Percentiles rank a stretch among this genome's conserved stretches.
Conservation (phyloP, 441 rosid species). For the Erysimum cheiri region DNA sequence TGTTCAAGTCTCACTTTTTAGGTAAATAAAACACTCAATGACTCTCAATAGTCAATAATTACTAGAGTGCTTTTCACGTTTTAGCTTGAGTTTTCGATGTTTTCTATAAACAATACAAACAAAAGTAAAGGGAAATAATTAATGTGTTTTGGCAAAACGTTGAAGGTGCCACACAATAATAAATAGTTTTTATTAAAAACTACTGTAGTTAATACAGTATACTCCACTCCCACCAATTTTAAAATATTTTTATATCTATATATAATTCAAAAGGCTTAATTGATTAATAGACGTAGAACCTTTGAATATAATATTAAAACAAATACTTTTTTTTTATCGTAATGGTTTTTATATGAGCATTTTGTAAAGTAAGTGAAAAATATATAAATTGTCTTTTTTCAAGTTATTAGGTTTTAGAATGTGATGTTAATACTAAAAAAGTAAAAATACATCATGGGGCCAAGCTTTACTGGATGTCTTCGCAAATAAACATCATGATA, state of each 20-base stretch:
- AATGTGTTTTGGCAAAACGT: not conserved
- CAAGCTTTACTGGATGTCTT: not conserved
- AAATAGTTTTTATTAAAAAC: not conserved
- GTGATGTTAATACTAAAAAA: not conserved
- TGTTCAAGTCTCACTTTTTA: conserved; percentile 90
- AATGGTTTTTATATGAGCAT: not conserved
- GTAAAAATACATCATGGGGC: conserved; percentile 3
- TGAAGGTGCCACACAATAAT: not conserved
- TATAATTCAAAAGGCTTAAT: not conserved
- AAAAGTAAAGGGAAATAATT: not conserved
- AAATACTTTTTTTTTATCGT: not conserved
- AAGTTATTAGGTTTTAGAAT: too few species aligned
- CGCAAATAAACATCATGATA: not conserved
- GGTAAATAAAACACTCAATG: conserved; percentile 47
- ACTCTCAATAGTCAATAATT: too few species aligned
- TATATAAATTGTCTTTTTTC: too few species aligned
- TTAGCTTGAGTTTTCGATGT: conserved; percentile 10
- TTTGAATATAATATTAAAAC: not conserved
- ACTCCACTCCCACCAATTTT: not conserved
- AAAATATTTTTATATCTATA: not conserved
- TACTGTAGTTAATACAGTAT: too few species aligned
- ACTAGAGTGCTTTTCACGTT: conserved; percentile 12
- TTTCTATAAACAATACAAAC: conserved; percentile 4
- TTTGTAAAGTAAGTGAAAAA: not conserved
- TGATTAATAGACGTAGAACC: not conserved